Base-by-base conservation (phyloP, 257 asterid genomes). In the Solanum pimpinellifolium region DNA sequence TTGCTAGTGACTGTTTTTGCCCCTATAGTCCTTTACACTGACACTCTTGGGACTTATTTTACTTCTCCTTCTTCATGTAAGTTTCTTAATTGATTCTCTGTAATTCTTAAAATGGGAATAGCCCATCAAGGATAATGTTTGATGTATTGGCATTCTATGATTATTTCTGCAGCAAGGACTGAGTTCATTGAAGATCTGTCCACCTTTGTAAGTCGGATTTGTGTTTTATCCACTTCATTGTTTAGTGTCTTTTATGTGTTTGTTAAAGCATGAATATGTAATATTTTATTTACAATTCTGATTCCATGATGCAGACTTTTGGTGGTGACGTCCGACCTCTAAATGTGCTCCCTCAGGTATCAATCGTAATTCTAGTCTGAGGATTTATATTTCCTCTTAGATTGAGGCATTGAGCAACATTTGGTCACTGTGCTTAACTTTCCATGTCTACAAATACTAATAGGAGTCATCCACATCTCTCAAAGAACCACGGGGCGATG, bases 1-100 rank as follows among this genome's bases (percentile, higher is more conserved):
- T 92, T 96, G 88, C 70, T 92, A 87, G 92, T 93, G 42, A 93
- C 98, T 23, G 99, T 96, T 91, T 83, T 94, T 76, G 95, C 98
- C 77, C 98, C 98, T 8, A 92, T 95, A 49, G 93, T 95, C 86
- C 96, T 94, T 35, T 94, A 91, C 89, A 92, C 98, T 20, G 92
- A 93, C 93, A 94, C 94, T 77, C 94, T 95, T 86, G 93, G 92
- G 77, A 87, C 91, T 85, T 92, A 92, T 90, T 90, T 92, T 89
- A 80, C 93, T 87, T 89, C 98, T 11, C 87, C 98, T 76, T 89
- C 96, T 81, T 89, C 96, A 69, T 94, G 98, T 96, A 95, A 92
- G 77, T 66, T 49, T n/a, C 60, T 35, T n/a, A 6, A n/a, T 20
- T 59, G 42, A 4, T 33, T 33, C 68, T 4, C 37, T 12, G 7